phyloP scores from a whole-genome alignment of 805 yeast genomes.

The Metschnikowia aberdeeniae region DNA sequence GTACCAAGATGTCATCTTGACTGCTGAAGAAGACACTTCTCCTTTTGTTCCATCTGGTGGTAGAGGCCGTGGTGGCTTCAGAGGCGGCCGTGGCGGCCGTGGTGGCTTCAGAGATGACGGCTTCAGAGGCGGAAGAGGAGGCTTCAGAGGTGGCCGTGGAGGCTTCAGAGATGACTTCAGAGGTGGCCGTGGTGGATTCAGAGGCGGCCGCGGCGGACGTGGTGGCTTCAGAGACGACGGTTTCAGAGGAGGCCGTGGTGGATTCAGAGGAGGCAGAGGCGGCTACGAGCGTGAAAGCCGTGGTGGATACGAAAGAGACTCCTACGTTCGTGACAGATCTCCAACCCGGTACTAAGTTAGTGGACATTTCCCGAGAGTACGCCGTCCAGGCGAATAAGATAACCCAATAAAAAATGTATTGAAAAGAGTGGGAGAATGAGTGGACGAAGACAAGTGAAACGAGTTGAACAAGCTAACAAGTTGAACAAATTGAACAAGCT shows the following conservation, averaged over 20 bases:
- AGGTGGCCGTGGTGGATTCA: constrained; percentile 29
- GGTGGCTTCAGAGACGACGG: constrained; percentile 17
- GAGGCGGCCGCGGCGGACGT: constrained; percentile 30
- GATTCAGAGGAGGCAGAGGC: constrained; percentile 37
- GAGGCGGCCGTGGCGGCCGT: constrained; percentile 40
- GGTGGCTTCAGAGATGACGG: constrained; percentile 36
- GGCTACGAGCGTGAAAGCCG: constrained; percentile 48
- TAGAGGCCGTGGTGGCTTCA: constrained; percentile 39
- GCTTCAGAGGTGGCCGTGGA: constrained; percentile 48
- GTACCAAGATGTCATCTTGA: constrained; percentile 62
- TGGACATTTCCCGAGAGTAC: background rate
- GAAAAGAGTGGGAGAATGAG: background rate
- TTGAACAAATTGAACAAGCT: no score
- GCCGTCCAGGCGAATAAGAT: constrained; percentile 4
- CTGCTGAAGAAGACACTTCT: constrained; percentile 74
- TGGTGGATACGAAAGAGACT: constrained; percentile 41
- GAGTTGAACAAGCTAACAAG: no score
- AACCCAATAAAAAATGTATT: constrained; percentile 5
- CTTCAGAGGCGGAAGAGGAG: constrained; percentile 23
- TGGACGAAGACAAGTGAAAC: background rate
- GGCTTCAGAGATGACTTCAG: constrained; percentile 29
- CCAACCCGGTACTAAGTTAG: constrained; percentile 60
- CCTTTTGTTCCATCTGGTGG: constrained; percentile 53
- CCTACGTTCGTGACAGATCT: constrained; percentile 54
- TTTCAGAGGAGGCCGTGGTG: constrained; percentile 39